phyloP scores from a whole-genome alignment of 225 moss, liverwort and hornwort genomes.

The Anthoceros angustus region DNA sequence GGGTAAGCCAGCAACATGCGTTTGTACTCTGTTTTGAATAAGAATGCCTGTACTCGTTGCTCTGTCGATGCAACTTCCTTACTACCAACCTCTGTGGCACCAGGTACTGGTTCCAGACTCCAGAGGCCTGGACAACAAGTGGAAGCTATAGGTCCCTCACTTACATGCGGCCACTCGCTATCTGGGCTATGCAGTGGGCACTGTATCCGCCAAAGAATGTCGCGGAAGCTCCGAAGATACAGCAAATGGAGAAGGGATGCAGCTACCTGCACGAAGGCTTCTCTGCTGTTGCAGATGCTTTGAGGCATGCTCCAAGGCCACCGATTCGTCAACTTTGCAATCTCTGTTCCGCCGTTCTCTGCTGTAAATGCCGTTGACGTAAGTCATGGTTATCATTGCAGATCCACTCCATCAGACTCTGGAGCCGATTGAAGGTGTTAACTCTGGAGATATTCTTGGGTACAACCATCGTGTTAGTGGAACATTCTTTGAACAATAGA shows the following conservation, averaged over 20 bases:
- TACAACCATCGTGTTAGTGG: too few species aligned
- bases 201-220: slow-evolving; percentile 60
- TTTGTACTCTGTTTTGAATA: too few species aligned
- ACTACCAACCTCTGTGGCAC: neutral
- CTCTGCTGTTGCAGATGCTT: slow-evolving; percentile 36
- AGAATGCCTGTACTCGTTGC: neutral
- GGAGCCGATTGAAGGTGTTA: neutral
- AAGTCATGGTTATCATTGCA: neutral
- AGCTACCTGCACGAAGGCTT: slow-evolving; percentile 40
- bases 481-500: too few species aligned
- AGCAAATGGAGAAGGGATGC: slow-evolving; percentile 41
- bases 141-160: slow-evolving; percentile 78
- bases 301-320: slow-evolving; percentile 28
- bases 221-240: slow-evolving; percentile 67
- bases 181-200: slow-evolving; percentile 99
- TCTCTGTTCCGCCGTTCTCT: slow-evolving; percentile 26
- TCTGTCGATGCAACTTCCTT: neutral
- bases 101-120: slow-evolving; percentile 97
- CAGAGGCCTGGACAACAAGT: slow-evolving; percentile 81
- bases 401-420: neutral
- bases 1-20: slow-evolving; percentile 30
- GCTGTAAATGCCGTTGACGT: slow-evolving; percentile 16
- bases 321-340: slow-evolving; percentile 20
- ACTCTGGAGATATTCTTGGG: too few species aligned
- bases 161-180: slow-evolving; percentile 89